Evolutionary conservation across 1,284 basidiomycete species (phyloP), one percentile per base, ranked within the genome.

Genomic region (Apiotrichum porosum): DNA sequence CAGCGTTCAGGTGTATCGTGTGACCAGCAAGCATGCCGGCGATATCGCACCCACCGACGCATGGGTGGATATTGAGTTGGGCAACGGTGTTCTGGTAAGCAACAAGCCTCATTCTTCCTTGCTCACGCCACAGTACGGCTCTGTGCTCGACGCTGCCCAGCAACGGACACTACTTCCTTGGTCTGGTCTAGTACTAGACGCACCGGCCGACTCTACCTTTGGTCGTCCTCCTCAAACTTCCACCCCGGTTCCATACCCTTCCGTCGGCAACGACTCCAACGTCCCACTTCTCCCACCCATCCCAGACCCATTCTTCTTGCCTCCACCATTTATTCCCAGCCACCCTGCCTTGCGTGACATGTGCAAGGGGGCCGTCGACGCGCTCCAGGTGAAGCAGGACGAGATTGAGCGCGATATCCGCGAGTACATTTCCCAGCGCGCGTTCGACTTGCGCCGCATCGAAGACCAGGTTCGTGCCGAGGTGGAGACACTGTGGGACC

Each of bases 321-420:
- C 74, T 45, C 62, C 75, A 44, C 61, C 69, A 46, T 70, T 79
- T 73, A 69, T 76, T 58, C 66, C 78, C 63, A 48, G 68, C 57
- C 56, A 73, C 51, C 47, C 67, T 38, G 57, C 74, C 49, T 62
- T 74, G 64, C 56, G 66, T 9, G 56, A 61, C 15, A 59, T 74
- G 31, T 70, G 70, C 41, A 54, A 61, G 34, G 26, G 50, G 18
- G 68, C 72, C 0, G 62, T 66, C 5, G 55, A 47, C 12, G 48
- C 56, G 21, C 54, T 74, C 22, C 51, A 53, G 15, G 61, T 56
- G 2, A 34, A 45, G 6, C 68, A 69, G 32, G 44, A 41, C 13
- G 49, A 48, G 28, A 52, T 63, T 3, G 71, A 74, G 45, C 51
- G 56, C 19, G 66, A 72, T n/a, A 63, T 74, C 15, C 47, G 42